Evolutionary conservation across 2,329 filamentous ascomycete genomes (phyloP).

Genomic region (Pseudogymnoascus sp.): DNA sequence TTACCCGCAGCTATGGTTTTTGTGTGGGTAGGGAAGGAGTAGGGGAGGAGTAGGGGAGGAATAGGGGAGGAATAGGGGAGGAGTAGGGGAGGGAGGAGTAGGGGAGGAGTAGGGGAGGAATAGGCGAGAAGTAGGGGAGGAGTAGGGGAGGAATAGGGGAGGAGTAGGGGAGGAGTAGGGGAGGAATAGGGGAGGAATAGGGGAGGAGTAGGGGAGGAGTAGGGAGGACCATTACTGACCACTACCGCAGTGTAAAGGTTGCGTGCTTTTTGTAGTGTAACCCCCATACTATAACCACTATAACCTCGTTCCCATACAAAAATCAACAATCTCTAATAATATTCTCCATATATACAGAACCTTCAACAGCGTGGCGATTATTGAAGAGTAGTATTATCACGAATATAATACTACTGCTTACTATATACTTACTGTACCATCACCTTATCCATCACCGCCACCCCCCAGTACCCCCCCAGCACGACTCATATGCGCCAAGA

Average conservation of each 20-base stretch:
- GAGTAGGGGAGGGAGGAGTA: background rate
- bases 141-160: background rate
- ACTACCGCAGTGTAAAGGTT: background rate
- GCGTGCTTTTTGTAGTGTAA: background rate
- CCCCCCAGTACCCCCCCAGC: background rate
- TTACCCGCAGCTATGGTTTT: background rate
- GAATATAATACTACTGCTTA: background rate
- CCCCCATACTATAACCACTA: background rate
- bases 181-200: background rate
- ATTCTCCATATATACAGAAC: background rate
- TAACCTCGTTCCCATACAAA: background rate
- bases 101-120: too few species aligned
- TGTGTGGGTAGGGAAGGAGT: background rate
- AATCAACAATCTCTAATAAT: background rate
- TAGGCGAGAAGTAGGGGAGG: too few species aligned
- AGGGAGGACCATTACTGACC: background rate
- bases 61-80: too few species aligned
- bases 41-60: too few species aligned
- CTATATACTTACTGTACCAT: background rate
- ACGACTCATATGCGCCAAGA: background rate
- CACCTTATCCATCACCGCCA: constrained; percentile 14
- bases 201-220: background rate
- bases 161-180: background rate
- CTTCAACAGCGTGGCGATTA: background rate
- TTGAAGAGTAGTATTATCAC: background rate